A percentile compares a stretch with the other conserved stretches of the same genome.
phyloP scores from a whole-genome alignment of 2,329 filamentous ascomycete species.

The Aspergillus candidus region DNA sequence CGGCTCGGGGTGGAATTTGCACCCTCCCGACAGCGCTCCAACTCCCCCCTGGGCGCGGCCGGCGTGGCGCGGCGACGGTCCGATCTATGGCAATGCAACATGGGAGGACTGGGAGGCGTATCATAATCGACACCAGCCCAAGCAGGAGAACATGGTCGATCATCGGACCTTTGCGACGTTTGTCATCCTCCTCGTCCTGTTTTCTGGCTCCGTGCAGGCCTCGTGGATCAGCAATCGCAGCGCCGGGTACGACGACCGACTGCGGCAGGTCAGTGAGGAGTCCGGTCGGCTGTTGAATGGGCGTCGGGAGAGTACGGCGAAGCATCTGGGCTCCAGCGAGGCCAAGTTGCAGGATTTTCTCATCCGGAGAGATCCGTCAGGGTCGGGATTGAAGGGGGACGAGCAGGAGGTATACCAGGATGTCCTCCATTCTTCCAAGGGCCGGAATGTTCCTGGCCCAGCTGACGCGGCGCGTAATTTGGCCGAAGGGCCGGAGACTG shows the following conservation, averaged over 20 bases:
- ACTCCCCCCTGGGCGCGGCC: constrained; percentile 15
- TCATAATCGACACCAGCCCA: constrained; percentile 51
- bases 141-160: constrained; percentile 55
- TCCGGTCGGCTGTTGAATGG: constrained; percentile 52
- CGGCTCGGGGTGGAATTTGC: constrained; percentile 70
- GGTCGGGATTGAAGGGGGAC: constrained; percentile 40
- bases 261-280: constrained; percentile 60
- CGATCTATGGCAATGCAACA: constrained; percentile 69
- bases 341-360: constrained; percentile 73
- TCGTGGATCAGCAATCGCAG: constrained; percentile 61
- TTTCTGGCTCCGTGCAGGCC: constrained; percentile 68
- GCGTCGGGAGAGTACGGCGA: constrained; percentile 48
- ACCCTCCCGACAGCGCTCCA: constrained; percentile 28
- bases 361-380: constrained; percentile 59
- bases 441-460: not conserved
- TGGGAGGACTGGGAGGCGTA: constrained; percentile 97
- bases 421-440: constrained; percentile 20
- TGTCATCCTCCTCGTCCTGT: constrained; percentile 61
- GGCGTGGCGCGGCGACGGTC: constrained; percentile 26
- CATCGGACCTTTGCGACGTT: constrained; percentile 72
- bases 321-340: constrained; percentile 44
- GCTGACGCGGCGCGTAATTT: not conserved
- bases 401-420: constrained; percentile 38
- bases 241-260: constrained; percentile 57
- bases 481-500: too few relatives aligned